phyloP scores from a whole-genome alignment of 2,329 filamentous ascomycete species.

The Cytospora paraplurivora region DNA sequence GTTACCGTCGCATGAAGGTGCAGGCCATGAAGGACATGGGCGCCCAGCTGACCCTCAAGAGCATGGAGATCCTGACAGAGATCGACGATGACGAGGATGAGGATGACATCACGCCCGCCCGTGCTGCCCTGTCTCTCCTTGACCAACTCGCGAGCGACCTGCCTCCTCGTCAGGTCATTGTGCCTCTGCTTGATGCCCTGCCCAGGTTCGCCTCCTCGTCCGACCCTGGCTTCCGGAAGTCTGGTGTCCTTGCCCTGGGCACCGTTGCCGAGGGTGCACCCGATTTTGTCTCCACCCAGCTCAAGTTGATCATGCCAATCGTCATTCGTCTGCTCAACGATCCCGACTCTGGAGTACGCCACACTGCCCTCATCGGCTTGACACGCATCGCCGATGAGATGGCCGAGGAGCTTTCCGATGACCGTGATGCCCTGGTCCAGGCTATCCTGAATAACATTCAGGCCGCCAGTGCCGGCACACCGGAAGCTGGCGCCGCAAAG shows the following conservation, averaged over 20 bases:
- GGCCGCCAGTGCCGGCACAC: constrained; percentile 68
- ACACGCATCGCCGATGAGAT: constrained; percentile 92
- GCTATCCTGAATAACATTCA: constrained; percentile 88
- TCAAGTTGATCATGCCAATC: constrained; percentile 81
- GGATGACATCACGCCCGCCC: constrained; percentile 82
- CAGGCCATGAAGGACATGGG: constrained; percentile 84
- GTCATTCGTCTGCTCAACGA: constrained; percentile 84
- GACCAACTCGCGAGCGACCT: constrained; percentile 87
- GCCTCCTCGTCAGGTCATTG: constrained; percentile 90
- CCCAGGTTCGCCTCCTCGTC: constrained; percentile 75
- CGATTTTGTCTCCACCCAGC: constrained; percentile 94
- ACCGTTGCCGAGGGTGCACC: constrained; percentile 96
- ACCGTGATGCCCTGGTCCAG: constrained; percentile 83
- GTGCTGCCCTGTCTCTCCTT: constrained; percentile 82
- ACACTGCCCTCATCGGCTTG: constrained; percentile 83
- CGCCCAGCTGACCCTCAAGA: constrained; percentile 82
- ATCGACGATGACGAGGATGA: constrained; percentile 78
- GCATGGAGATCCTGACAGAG: constrained; percentile 87
- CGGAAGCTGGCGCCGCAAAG: constrained; percentile 66
- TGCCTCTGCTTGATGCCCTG: constrained; percentile 86
- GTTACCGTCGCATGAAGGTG: constrained; percentile 93
- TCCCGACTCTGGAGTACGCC: constrained; percentile 78
- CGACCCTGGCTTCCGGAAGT: constrained; percentile 80
- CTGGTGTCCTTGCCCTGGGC: constrained; percentile 87
- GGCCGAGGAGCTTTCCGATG: constrained; percentile 81